Evolutionary conservation across 2,329 filamentous ascomycete species (phyloP).

Genomic region (Botrytis hyacinthi): DNA sequence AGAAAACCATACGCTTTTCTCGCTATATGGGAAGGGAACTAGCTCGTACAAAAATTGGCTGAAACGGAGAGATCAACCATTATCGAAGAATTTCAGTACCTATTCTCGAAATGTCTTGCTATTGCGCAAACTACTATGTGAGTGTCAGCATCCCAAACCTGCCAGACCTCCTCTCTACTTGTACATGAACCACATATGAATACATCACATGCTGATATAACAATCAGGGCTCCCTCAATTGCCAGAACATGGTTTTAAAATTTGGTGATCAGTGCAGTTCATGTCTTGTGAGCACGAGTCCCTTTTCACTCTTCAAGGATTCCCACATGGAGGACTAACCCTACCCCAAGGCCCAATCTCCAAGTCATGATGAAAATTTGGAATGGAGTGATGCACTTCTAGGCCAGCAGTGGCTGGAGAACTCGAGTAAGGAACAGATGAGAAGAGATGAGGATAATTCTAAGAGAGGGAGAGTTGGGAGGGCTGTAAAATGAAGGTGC

Average conservation of each 20-base stretch:
- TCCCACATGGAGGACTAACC: background rate
- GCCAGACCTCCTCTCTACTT: too few species aligned
- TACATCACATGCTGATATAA: background rate
- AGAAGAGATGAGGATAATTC: background rate
- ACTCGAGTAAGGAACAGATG: background rate
- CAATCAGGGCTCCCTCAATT: constrained; percentile 14
- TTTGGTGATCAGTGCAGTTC: constrained; percentile 12
- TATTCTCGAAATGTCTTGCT: constrained; percentile 9
- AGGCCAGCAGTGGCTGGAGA: constrained; percentile 12
- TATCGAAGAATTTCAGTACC: background rate
- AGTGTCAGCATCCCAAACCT: background rate
- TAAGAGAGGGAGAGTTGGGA: background rate
- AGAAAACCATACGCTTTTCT: background rate
- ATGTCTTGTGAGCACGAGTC: constrained; percentile 3
- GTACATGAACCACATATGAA: background rate
- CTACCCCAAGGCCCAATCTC: background rate
- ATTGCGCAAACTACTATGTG: constrained; percentile 19
- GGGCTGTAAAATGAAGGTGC: background rate
- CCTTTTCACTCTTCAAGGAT: background rate
- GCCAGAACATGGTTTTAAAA: constrained; percentile 9
- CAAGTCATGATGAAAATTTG: background rate
- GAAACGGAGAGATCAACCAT: background rate
- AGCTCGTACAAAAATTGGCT: background rate
- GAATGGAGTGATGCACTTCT: background rate
- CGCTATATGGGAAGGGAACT: background rate